Base-by-base conservation (phyloP, 192 early-diverging fungal species). In the Mortierella alpina region DNA sequence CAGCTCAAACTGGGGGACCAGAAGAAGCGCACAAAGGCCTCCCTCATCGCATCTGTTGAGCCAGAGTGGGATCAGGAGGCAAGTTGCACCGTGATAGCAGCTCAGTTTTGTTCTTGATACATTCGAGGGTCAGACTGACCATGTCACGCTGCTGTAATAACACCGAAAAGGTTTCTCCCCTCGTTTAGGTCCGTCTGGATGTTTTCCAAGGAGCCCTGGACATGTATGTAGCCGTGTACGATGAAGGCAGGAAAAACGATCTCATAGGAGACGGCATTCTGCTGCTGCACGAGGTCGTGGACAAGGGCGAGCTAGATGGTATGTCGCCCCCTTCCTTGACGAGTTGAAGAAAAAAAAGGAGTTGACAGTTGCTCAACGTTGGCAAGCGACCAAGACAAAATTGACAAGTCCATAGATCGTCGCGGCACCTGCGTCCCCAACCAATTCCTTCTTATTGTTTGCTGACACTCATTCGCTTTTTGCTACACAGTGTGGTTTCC, bases 401-500 rank as follows among this genome's bases (percentile, higher is more conserved):
- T 31, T 3, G 31, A 31, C 31, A 31, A 31, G 31, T 3, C 31
- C 31, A 2, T 31, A 3, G 31, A 31, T 31, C 31, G 3, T 31
- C 1, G 31, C 31, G 31, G 14, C 22, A 31, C n/a, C 17, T 59
- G 10, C 41, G 31, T 59, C 40, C 6, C 5, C 15, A 14, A 14
- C 15, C 14, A 13, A 47, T 18, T 57, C 22, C 22, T 57, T 57
- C 22, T 57, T 57, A 40, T 52, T 39, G 12, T n/a, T 15, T 51
- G 6, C 54, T 65, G 7, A 12, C 59, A 11, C 59, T 66, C 4
- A 48, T 41, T 66, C 22, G 11, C 2, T 48, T 49, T 53, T 56
- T 46, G 31, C 41, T 54, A 14, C 14, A 57, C 66, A 88, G 87
- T 84, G 9, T 88, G 87, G 87, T 86, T 82, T 50, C 73, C 70